Conservation (phyloP, 1,284 basidiomycete genomes). For the Cryptococcus floricola region DNA sequence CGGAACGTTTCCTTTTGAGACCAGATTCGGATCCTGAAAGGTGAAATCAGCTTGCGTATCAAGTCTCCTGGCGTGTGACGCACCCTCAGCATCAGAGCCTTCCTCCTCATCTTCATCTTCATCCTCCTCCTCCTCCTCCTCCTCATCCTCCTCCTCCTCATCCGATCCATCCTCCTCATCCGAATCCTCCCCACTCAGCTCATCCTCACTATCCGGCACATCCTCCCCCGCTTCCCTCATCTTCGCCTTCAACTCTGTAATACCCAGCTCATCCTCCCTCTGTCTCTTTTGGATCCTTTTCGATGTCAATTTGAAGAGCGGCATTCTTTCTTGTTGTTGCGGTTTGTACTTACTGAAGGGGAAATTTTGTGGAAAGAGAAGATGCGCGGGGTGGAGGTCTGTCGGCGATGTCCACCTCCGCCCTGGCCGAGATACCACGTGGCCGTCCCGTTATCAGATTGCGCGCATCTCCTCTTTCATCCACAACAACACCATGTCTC, state of each 20-base stretch:
- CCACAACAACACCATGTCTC: background rate
- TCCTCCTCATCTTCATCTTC: constrained; percentile 46
- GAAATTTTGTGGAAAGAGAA: no score
- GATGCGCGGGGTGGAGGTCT: no score
- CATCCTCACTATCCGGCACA: constrained; percentile 9
- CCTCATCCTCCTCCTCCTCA: constrained; percentile 17
- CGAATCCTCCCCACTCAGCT: constrained; percentile 15
- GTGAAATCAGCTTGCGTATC: background rate
- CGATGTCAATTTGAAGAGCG: constrained; percentile 75
- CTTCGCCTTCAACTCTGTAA: constrained; percentile 54
- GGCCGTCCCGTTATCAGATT: no score
- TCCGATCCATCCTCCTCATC: constrained; percentile 30
- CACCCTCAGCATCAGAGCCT: background rate
- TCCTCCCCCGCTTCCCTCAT: constrained; percentile 57
- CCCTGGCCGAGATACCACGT: no score
- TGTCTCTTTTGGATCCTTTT: constrained; percentile 63
- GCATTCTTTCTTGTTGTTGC: constrained; percentile 17
- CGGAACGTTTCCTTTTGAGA: background rate
- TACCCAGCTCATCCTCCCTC: constrained; percentile 64
- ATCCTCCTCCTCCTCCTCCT: constrained; percentile 27
- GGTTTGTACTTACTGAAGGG: no score
- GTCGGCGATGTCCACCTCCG: no score
- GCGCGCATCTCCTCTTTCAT: no score
- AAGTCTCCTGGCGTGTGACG: background rate
- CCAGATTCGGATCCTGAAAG: background rate